Evolutionary conservation across 1,284 basidiomycete genomes (phyloP).

Genomic region (Nidula niveotomentosa): DNA sequence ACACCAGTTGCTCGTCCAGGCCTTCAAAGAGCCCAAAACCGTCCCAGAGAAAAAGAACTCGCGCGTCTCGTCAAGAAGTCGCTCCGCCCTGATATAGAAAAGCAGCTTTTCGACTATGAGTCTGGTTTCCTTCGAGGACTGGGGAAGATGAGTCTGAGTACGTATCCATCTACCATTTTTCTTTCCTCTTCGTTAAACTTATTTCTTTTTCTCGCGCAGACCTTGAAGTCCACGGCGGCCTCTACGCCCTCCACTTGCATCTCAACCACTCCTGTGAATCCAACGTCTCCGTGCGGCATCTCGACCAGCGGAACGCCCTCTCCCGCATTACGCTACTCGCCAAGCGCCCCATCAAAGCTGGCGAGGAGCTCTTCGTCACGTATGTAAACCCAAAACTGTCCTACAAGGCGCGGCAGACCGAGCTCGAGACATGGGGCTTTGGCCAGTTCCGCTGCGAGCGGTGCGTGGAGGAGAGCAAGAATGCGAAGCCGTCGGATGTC

Average conservation of each 20-base stretch:
- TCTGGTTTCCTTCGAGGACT: slow-evolving; percentile 66
- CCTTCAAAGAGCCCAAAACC: slow-evolving; percentile 55
- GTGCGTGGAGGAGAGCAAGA: slow-evolving; percentile 52
- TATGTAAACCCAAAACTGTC: slow-evolving; percentile 73
- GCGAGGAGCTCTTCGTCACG: slow-evolving; percentile 76
- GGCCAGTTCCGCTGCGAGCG: slow-evolving; percentile 66
- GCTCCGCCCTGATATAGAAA: slow-evolving; percentile 47
- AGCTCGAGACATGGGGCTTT: slow-evolving; percentile 76
- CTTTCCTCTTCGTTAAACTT: slow-evolving; percentile 1
- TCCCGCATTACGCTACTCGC: slow-evolving; percentile 76
- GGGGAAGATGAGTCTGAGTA: slow-evolving; percentile 85
- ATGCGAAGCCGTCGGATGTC: slow-evolving; percentile 20
- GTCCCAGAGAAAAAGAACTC: slow-evolving; percentile 56
- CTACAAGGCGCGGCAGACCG: slow-evolving; percentile 53
- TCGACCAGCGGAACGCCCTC: slow-evolving; percentile 61
- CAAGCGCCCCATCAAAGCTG: slow-evolving; percentile 57
- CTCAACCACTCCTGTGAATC: slow-evolving; percentile 84
- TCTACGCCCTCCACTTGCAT: slow-evolving; percentile 86
- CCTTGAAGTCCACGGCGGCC: slow-evolving; percentile 83
- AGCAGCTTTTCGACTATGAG: slow-evolving; percentile 73
- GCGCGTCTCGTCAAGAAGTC: slow-evolving; percentile 55
- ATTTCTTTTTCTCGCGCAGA: slow-evolving; percentile 31
- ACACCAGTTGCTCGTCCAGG: slow-evolving; percentile 52
- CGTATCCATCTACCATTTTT: slow-evolving; percentile 28
- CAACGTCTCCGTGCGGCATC: slow-evolving; percentile 73